These are phyloP conservation scores for Chrysoporthe deuterocubensis DNA, from an alignment of 2,329 filamentous ascomycete species.

Conservation along the genomic window DNA sequence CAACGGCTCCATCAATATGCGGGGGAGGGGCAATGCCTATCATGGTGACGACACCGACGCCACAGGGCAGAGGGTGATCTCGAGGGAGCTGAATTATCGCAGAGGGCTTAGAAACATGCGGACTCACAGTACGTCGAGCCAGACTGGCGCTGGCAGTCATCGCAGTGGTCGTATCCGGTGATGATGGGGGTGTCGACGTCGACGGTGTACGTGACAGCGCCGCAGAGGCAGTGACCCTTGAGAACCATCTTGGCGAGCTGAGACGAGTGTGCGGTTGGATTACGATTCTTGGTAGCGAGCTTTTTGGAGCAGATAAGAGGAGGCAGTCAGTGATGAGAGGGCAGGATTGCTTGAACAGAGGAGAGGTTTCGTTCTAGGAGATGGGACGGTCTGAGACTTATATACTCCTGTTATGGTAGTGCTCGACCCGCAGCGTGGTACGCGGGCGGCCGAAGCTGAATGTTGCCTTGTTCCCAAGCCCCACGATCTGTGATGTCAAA, in stretches of 20 bases:
- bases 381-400: background rate
- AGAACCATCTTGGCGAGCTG: conserved; percentile 60
- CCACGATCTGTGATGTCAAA: background rate
- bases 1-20: conserved; percentile 18
- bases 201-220: conserved; percentile 69
- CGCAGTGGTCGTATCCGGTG: conserved; percentile 72
- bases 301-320: background rate
- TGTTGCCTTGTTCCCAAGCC: background rate
- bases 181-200: conserved; percentile 55
- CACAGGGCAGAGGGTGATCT: background rate
- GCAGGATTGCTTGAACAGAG: background rate
- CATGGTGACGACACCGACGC: conserved; percentile 17
- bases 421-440: background rate
- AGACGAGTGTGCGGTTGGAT: background rate
- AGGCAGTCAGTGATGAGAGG: background rate
- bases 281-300: background rate
- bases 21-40: conserved; percentile 21
- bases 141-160: conserved; percentile 72
- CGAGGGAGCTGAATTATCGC: no score
- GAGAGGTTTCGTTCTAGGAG: background rate
- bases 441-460: background rate
- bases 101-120: background rate
- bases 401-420: background rate
- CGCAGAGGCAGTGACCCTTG: conserved; percentile 72
- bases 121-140: conserved; percentile 69